Percentiles rank a stretch among this genome's conserved stretches.
Conservation (phyloP, 1,284 basidiomycete genomes). For the Ceratobasidium sp. region DNA sequence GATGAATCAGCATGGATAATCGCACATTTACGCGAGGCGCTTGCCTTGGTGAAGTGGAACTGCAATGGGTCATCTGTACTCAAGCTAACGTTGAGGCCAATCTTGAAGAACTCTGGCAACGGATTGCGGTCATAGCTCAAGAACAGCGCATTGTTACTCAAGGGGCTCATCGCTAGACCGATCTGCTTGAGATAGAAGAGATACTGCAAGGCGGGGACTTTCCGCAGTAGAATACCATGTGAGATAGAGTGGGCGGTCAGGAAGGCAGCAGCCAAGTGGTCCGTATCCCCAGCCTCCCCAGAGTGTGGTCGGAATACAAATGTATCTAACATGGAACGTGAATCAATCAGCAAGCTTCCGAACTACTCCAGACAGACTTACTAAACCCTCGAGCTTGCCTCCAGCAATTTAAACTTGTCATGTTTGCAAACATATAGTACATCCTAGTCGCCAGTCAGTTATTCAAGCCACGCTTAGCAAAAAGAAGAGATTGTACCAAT, state of each 20-base stretch:
- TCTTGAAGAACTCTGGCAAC: constrained; percentile 95
- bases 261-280: constrained; percentile 95
- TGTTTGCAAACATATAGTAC: constrained; percentile 98
- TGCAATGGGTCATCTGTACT: constrained; percentile 96
- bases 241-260: constrained; percentile 98
- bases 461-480: background rate
- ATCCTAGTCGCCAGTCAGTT: constrained; percentile 60
- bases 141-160: constrained; percentile 98
- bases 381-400: constrained; percentile 88
- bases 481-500: constrained; percentile 66
- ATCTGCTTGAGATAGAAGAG: constrained; percentile 97
- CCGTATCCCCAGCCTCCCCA: constrained; percentile 98
- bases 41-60: constrained; percentile 94
- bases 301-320: constrained; percentile 97
- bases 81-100: constrained; percentile 94
- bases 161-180: constrained; percentile 96
- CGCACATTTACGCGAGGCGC: constrained; percentile 38
- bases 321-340: constrained; percentile 64
- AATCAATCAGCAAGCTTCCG: background rate
- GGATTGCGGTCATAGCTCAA: constrained; percentile 97
- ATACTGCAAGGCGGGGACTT: constrained; percentile 93
- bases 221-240: constrained; percentile 95
- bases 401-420: constrained; percentile 95
- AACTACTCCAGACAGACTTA: constrained; percentile 52
- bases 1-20: background rate